These are phyloP conservation scores for Tetrahymena thermophila DNA, from an alignment of 73 alveolate genomes.

Conservation along the genomic window DNA sequence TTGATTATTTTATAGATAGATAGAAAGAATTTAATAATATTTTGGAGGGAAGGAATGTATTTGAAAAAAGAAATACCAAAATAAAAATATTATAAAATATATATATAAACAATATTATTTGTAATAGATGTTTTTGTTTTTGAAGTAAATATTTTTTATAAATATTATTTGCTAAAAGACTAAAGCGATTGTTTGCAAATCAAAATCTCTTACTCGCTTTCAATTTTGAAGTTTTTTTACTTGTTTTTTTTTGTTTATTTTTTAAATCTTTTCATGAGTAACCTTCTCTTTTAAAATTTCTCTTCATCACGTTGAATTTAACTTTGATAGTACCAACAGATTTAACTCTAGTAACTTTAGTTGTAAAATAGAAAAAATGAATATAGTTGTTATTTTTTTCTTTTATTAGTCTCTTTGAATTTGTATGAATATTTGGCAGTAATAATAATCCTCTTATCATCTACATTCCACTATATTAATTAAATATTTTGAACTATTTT, in stretches of 20 bases:
- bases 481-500: background rate
- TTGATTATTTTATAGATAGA: no score
- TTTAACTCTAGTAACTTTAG: slow-evolving; percentile 37
- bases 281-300: slow-evolving; percentile 36
- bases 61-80: background rate
- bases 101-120: background rate
- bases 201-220: background rate
- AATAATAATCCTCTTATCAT: background rate
- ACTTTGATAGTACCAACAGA: slow-evolving; percentile 43
- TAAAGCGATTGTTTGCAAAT: background rate
- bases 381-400: background rate
- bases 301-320: slow-evolving; percentile 28
- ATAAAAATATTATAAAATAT: no score
- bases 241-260: no score
- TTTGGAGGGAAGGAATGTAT: background rate
- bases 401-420: background rate
- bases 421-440: background rate
- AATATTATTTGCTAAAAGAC: background rate
- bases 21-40: background rate
- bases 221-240: background rate
- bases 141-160: no score
- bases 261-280: slow-evolving; percentile 6
- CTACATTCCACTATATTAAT: background rate
- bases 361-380: background rate
- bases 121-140: background rate